Evolutionary conservation across 495 filamentous ascomycete genomes (phyloP).

Genomic region (Penicillium samsonianum): DNA sequence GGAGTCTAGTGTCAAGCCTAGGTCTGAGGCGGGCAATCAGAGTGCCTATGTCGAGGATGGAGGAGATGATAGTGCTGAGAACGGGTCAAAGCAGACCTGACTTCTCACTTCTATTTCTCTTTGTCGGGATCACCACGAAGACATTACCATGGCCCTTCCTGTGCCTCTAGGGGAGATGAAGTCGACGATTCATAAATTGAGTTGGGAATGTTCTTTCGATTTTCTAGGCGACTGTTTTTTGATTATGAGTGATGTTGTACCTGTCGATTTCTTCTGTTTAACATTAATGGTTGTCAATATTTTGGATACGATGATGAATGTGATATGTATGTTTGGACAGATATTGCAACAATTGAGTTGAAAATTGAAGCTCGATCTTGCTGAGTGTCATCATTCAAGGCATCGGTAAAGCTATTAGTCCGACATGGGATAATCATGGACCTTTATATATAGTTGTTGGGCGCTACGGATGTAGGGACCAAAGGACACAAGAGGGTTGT

Average conservation of each 20-base stretch:
- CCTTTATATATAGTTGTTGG: too few species aligned
- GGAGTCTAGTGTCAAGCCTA: slow-evolving; percentile 18
- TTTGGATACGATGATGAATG: background rate
- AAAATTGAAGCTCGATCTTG: too few species aligned
- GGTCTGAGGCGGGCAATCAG: slow-evolving; percentile 6
- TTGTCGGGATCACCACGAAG: background rate
- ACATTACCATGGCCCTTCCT: background rate
- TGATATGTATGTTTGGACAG: slow-evolving; percentile 7
- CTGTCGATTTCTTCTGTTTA: background rate
- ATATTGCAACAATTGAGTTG: slow-evolving; percentile 7
- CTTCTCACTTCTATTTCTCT: background rate
- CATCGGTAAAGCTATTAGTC: too few species aligned
- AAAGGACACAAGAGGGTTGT: too few species aligned
- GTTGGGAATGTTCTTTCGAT: background rate
- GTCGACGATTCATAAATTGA: background rate
- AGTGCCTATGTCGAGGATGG: slow-evolving; percentile 28
- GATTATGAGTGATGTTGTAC: slow-evolving; percentile 7
- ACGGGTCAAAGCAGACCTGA: slow-evolving; percentile 15
- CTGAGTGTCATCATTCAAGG: too few species aligned
- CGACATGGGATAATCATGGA: too few species aligned
- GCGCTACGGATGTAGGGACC: too few species aligned
- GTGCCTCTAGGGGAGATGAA: background rate
- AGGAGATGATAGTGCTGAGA: slow-evolving; percentile 5
- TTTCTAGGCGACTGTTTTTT: slow-evolving; percentile 1
- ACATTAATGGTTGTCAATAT: background rate